Base-by-base conservation (phyloP, 192 early-diverging fungal genomes). In the Coemansia sp. region DNA sequence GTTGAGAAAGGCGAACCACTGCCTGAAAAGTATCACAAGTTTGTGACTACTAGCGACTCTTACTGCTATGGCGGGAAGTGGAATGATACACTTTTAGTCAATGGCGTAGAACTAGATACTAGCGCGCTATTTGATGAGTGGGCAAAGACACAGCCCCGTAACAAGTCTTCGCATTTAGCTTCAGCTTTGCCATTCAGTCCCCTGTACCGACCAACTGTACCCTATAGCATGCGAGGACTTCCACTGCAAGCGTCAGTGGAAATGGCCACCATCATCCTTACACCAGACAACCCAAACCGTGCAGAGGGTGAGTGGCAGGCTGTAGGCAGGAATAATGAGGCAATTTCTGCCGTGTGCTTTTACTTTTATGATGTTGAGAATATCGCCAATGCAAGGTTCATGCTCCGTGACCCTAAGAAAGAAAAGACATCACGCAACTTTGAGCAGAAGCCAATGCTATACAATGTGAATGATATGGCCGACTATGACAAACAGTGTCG, bases 341-440 rank as follows among this genome's bases (percentile, higher is more conserved):
- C 78, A 37, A 90, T 93, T 37, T 78, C 89, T 8, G 89, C 92
- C 1, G 87, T 88, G 0, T 91, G 90, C 8, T 80, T 92, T 38
- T 87, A 87, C 70, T 93, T 91, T 74, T 92, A 91, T 69, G 82
- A 85, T 45, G 67, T 87, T 0, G 85, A 87, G 23, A 92, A 94
- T 80, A 86, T 92, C 53, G 86, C 59, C 59, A 61, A 19, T 5
- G 32, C 36, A 17, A 36, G 32, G 36, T 8, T 61, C n/a, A n/a
- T 61, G 59, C 25, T 61, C 36, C 36, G 59, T 2, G 8, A 61
- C 32, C 59, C 8, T 39, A 36, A 39, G 19, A 8, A 32, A 23
- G 59, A 21, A 2, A 38, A 21, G 5, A n/a, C 8, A 23, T 14
- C 10, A 5, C 19, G 4, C 17, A 61, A 10, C 1, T 7, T 39